A percentile compares a stretch with the other conserved stretches of the same genome.
Conservation (phyloP, 768 basidiomycete species). For the Cystofilobasidium ferigula region DNA sequence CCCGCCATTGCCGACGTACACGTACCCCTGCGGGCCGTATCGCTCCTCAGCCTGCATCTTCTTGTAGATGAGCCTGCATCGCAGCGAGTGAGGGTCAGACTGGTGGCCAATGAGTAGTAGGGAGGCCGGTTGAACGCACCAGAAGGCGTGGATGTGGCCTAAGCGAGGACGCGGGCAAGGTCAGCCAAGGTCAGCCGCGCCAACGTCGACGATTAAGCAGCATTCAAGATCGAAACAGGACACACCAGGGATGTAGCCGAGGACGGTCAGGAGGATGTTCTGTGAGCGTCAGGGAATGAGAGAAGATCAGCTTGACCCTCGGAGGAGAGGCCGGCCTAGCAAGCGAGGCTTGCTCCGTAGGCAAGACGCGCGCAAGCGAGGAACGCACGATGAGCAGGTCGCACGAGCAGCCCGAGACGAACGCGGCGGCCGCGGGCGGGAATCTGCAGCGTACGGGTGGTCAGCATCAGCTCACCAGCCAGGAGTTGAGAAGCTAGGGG, state of each 20-base stretch:
- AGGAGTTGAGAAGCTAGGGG: background rate
- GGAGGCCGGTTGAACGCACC: background rate
- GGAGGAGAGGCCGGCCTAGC: background rate
- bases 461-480: background rate
- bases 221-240: background rate
- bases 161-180: background rate
- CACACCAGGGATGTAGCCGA: conserved; percentile 17
- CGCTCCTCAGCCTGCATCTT: conserved; percentile 25
- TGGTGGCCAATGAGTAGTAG: background rate
- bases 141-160: conserved; percentile 18
- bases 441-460: background rate
- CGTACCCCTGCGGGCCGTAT: conserved; percentile 16
- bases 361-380: background rate
- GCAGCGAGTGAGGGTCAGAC: background rate
- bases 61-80: conserved; percentile 18
- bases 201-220: background rate
- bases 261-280: conserved; percentile 21
- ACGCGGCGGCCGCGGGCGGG: conserved; percentile 12
- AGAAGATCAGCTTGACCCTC: too few species aligned
- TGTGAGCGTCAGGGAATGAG: too few species aligned
- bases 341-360: background rate
- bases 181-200: too few species aligned
- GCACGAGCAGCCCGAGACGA: conserved; percentile 20
- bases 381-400: conserved; percentile 17
- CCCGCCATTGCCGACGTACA: conserved; percentile 20